phyloP scores from a whole-genome alignment of 1,139 yeast species.

The Taphrina deformans region DNA sequence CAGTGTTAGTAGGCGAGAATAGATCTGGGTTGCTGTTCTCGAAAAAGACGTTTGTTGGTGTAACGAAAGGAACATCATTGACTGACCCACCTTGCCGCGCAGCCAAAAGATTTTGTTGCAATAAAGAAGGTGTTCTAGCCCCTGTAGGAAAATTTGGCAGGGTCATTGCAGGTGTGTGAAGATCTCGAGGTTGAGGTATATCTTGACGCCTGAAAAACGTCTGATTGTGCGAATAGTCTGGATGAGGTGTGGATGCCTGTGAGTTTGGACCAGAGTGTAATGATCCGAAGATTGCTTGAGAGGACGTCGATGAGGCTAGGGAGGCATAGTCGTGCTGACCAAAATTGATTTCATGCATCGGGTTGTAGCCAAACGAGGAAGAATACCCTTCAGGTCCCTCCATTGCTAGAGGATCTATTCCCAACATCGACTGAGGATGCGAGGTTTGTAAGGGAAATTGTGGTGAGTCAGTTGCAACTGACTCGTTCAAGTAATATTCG shows the following conservation, averaged over 20 bases:
- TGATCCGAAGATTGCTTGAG: constrained; percentile 24
- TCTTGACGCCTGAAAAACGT: constrained; percentile 12
- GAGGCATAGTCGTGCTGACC: constrained; percentile 14
- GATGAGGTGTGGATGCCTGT: constrained; percentile 12
- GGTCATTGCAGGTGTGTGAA: constrained; percentile 5
- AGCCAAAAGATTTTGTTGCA: constrained; percentile 31
- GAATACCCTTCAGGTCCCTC: constrained; percentile 27
- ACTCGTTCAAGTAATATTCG: constrained; percentile 37
- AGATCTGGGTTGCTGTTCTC: constrained; percentile 5
- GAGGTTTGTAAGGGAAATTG: constrained; percentile 33
- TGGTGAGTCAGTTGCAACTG: constrained; percentile 26
- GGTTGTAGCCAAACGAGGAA: constrained; percentile 11
- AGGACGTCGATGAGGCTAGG: constrained; percentile 21
- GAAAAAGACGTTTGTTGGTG: not conserved
- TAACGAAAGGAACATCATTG: not conserved
- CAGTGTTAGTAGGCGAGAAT: constrained; percentile 8
- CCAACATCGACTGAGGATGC: constrained; percentile 23
- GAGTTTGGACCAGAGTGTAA: constrained; percentile 12
- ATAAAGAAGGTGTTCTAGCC: constrained; percentile 22
- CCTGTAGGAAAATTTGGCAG: constrained; percentile 26
- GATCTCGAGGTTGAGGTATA: constrained; percentile 18
- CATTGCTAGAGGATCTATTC: constrained; percentile 32
- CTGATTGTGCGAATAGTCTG: constrained; percentile 10
- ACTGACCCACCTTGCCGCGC: constrained; percentile 25
- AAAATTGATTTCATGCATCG: constrained; percentile 7